These are phyloP conservation scores for Metarhizium humberi DNA, from an alignment of 2,329 filamentous ascomycete genomes.

Conservation along the genomic window DNA sequence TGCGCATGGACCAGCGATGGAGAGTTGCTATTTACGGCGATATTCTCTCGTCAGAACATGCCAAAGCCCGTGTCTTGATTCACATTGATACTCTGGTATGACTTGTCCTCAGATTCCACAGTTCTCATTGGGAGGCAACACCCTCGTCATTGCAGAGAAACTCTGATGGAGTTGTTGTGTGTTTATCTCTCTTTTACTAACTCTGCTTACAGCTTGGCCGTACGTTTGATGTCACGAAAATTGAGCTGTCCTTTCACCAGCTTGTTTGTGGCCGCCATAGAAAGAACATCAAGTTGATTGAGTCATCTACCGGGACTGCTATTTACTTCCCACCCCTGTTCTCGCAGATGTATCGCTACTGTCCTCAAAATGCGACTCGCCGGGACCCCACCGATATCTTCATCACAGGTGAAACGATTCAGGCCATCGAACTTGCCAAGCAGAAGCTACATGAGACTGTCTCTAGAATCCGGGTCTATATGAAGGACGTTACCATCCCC, in stretches of 20 bases:
- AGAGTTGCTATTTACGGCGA: conserved; percentile 93
- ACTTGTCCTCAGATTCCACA: background rate
- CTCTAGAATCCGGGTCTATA: conserved; percentile 68
- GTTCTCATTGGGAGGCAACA: too few relatives aligned
- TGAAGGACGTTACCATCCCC: conserved; percentile 87
- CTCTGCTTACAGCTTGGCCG: conserved; percentile 49
- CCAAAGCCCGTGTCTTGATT: conserved; percentile 90
- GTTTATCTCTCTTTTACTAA: conserved; percentile 7
- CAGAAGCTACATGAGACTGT: conserved; percentile 83
- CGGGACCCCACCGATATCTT: conserved; percentile 86
- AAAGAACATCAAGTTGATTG: conserved; percentile 97
- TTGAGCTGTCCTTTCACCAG: conserved; percentile 83
- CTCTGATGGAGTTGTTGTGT: background rate
- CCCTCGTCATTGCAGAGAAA: too few relatives aligned
- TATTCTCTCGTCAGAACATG: conserved; percentile 89
- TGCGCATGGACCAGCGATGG: conserved; percentile 82
- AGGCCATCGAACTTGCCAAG: conserved; percentile 82
- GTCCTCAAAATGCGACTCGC: conserved; percentile 68
- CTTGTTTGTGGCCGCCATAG: conserved; percentile 86
- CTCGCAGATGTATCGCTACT: conserved; percentile 83
- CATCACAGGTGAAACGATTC: conserved; percentile 81
- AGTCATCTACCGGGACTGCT: conserved; percentile 88
- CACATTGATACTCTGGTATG: conserved; percentile 89
- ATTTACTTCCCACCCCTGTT: conserved; percentile 98
- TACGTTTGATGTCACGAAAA: conserved; percentile 67